phyloP scores from a whole-genome alignment of 139 green algal genomes.

The Chlorella ohadii region DNA sequence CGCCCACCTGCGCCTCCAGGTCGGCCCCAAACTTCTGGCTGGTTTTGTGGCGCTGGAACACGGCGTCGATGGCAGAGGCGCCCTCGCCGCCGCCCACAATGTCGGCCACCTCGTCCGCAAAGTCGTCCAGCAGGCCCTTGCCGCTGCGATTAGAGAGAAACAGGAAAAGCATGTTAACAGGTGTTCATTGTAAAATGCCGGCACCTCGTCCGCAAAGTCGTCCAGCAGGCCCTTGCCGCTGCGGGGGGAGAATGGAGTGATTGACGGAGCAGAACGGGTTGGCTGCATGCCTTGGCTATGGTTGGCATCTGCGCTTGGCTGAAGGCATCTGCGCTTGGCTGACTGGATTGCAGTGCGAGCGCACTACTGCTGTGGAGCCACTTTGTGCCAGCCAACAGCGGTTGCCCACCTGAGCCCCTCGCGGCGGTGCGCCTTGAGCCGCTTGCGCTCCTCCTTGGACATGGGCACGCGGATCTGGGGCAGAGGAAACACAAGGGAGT shows the following conservation, averaged over 20 bases:
- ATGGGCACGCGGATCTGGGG: conserved; percentile 77
- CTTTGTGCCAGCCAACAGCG: too few relatives aligned
- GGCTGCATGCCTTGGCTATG: too few relatives aligned
- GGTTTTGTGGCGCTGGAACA: conserved; percentile 61
- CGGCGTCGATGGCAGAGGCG: conserved; percentile 43
- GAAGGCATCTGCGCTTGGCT: too few relatives aligned
- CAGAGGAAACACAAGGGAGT: neutral
- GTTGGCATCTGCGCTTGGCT: too few relatives aligned
- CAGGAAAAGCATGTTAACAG: too few relatives aligned
- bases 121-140: conserved; percentile 85
- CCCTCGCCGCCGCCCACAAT: conserved; percentile 71
- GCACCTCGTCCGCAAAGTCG: conserved; percentile 96
- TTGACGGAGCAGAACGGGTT: too few relatives aligned
- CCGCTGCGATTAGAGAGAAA: neutral
- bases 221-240: conserved; percentile 70
- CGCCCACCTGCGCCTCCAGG: conserved; percentile 39
- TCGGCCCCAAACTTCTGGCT: conserved; percentile 79
- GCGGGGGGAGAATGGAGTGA: too few relatives aligned
- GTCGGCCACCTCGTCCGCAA: conserved; percentile 93
- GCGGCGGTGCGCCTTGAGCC: conserved; percentile 66
- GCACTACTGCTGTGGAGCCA: too few relatives aligned
- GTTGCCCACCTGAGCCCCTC: conserved; percentile 41
- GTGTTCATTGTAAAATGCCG: too few relatives aligned
- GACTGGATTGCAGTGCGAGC: too few relatives aligned
- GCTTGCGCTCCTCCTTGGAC: conserved; percentile 82